Evolutionary conservation across 495 filamentous ascomycete genomes (phyloP), one percentile per base, ranked within the genome.

Genomic region (Friedmanniomyces endolithicus): DNA sequence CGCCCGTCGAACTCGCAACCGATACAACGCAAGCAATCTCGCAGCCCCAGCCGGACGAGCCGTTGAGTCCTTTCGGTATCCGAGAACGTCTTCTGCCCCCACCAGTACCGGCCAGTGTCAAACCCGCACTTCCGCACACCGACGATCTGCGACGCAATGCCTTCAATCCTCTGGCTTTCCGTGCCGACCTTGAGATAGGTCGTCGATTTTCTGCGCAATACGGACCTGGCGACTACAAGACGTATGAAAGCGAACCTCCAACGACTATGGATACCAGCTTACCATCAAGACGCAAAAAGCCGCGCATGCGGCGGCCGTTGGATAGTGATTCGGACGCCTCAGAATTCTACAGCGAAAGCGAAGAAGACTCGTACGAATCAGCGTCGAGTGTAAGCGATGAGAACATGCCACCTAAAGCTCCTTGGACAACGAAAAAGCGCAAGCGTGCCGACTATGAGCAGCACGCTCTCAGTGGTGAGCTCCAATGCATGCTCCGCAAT

Each of bases 381-480:
- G 48, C 40, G 2, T 52, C 58, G 24, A 53, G 40, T 31, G 7
- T 44, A 2, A 57, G 55, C 35, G 55, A 62, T 25, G 50, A 49
- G 1, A 20, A 48, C 17, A 1, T 47, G 8, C 55, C 55, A 11
- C 55, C 55, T 14, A 58, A 52, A 41, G n/a, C 52, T 0, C 59
- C 59, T 6, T 62, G 59, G 59, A 20, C 39, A 1, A 58, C 34
- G 4, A 55, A 49, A 47, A 55, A 58, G 51, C 29, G 59, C 7
- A 62, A 62, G 47, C 45, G 57, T 11, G 29, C 22, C 7, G 37
- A 35, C 8, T 16, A 31, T 11, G 45, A 52, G 16, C 43, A 19
- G 6, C n/a, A 4, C 19, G 7, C n/a, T 1, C 8, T 20, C 1
- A 16, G 11, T 14, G 23, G 12, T 23, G 24, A 45, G 2, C 12